Conservation (phyloP, 352 stramenopile species). For the Phytopythium cucurbitacearum region DNA sequence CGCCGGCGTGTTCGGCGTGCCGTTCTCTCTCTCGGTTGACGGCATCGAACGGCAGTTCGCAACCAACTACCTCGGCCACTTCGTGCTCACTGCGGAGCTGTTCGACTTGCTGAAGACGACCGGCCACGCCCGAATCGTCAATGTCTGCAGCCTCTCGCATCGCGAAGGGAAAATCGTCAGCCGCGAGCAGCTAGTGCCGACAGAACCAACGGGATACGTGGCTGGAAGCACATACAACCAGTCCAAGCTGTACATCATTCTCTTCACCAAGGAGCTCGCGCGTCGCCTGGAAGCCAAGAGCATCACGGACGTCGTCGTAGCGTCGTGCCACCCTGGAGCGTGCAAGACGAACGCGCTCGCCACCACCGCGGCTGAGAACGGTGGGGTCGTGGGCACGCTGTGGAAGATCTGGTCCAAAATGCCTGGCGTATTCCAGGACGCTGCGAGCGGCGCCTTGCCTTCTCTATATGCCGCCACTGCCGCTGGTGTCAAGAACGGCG, state of each 20-base stretch:
- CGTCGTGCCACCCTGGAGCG: conserved; percentile 27
- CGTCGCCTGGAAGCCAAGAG: conserved; percentile 20
- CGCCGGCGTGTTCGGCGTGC: conserved; percentile 38
- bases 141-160: conserved; percentile 27
- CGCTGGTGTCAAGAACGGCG: conserved; percentile 10
- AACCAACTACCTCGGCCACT: conserved; percentile 63
- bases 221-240: conserved; percentile 50
- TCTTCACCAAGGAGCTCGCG: conserved; percentile 89
- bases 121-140: conserved; percentile 26
- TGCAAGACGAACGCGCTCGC: conserved; percentile 21
- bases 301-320: conserved; percentile 20
- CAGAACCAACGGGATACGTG: conserved; percentile 20
- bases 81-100: conserved; percentile 36
- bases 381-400: not conserved
- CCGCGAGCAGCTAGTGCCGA: conserved; percentile 5
- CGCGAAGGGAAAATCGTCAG: conserved; percentile 1
- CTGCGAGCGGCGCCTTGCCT: conserved; percentile 36
- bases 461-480: conserved; percentile 37
- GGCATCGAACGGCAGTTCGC: conserved; percentile 52
- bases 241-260: conserved; percentile 90
- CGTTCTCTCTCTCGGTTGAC: conserved; percentile 22
- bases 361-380: conserved; percentile 5
- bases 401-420: conserved; percentile 19
- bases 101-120: conserved; percentile 26
- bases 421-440: conserved; percentile 13